These are phyloP conservation scores for Rhizoctonia solani DNA, from an alignment of 1,284 basidiomycete genomes.

Conservation along the genomic window DNA sequence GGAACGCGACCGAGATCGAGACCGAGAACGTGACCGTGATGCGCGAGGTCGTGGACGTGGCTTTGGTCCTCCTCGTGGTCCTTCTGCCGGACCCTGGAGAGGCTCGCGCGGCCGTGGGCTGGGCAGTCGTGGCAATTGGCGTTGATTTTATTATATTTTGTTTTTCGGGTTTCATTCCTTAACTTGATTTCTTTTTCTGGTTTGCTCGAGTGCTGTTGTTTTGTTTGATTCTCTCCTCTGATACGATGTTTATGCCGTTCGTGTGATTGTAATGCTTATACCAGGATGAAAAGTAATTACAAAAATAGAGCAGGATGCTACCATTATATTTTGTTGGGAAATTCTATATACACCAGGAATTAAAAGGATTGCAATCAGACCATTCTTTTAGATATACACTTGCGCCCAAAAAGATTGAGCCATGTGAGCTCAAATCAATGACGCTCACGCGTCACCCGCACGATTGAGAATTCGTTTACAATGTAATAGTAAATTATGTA, in stretches of 20 bases:
- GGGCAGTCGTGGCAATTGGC: neutral
- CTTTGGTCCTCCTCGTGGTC: constrained; percentile 4
- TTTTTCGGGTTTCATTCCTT: neutral
- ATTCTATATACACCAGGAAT: too few relatives aligned
- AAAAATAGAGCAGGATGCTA: neutral
- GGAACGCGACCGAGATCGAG: constrained; percentile 8
- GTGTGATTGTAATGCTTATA: constrained; percentile 8
- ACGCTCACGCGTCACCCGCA: too few relatives aligned
- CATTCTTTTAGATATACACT: too few relatives aligned
- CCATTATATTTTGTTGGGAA: neutral
- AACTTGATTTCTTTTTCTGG: neutral
- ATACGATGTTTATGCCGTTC: constrained; percentile 1
- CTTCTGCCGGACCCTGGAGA: constrained; percentile 4
- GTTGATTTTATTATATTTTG: neutral
- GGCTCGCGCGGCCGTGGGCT: constrained; percentile 11
- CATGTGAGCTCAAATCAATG: too few relatives aligned
- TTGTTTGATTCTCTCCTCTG: constrained; percentile 1
- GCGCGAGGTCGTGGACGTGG: neutral
- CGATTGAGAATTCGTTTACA: too few relatives aligned
- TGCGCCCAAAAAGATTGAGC: too few relatives aligned
- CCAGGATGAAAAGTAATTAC: constrained; percentile 15
- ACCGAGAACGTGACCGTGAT: constrained; percentile 12
- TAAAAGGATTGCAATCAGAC: too few relatives aligned
- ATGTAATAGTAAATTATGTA: too few relatives aligned
- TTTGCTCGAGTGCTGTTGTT: neutral